phyloP scores from a whole-genome alignment of 495 filamentous ascomycete species.

The Rostrohypoxylon terebratum region DNA sequence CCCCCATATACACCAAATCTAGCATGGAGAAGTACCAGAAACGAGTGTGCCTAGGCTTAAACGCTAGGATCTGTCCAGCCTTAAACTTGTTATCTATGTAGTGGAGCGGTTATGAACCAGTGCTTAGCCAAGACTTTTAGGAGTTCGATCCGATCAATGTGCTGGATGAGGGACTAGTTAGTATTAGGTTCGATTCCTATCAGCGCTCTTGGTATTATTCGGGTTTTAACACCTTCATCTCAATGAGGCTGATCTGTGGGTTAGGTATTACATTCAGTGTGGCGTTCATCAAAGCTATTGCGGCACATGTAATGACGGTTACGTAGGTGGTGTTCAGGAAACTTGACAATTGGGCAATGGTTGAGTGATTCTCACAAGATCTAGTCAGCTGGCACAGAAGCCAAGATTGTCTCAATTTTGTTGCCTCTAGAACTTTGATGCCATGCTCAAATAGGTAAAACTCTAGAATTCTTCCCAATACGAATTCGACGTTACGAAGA shows the following conservation, averaged over 20 bases:
- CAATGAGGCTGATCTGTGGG: not conserved
- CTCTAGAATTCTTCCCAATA: constrained; percentile 30
- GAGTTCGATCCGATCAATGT: too few relatives aligned
- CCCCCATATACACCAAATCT: too few relatives aligned
- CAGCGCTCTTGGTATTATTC: too few relatives aligned
- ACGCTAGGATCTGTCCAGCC: not conserved
- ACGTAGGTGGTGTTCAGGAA: not conserved
- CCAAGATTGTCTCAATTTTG: not conserved
- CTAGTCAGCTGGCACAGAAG: not conserved
- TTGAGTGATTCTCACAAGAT: not conserved
- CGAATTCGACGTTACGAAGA: not conserved
- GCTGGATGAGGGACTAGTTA: too few relatives aligned
- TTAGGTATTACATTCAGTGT: not conserved
- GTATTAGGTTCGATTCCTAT: too few relatives aligned
- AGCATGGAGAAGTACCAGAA: too few relatives aligned
- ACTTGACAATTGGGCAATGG: constrained; percentile 1
- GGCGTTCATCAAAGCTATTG: not conserved
- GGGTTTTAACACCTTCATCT: too few relatives aligned
- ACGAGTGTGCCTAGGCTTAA: not conserved
- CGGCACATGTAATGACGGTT: not conserved
- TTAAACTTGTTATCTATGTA: not conserved
- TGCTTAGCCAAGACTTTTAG: constrained; percentile 2
- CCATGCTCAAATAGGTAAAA: constrained; percentile 29
- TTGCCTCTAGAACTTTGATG: constrained; percentile 13
- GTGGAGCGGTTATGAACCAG: not conserved